Conservation (phyloP, 495 filamentous ascomycete species). For the Podospora bellae-mahoneyi region DNA sequence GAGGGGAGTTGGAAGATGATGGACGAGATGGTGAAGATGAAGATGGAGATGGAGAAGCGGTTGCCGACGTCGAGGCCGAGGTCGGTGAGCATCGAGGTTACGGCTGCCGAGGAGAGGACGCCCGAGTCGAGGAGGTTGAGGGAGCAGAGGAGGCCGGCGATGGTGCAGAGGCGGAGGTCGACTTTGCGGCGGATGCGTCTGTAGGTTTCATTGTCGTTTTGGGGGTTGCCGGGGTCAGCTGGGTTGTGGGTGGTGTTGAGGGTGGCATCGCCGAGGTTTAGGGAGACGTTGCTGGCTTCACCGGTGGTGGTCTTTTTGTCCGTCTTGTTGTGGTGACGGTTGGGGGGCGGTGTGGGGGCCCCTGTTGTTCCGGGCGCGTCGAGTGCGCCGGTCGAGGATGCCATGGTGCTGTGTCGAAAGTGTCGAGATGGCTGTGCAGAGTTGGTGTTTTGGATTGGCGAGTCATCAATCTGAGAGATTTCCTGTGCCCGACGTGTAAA, state of each 20-base stretch:
- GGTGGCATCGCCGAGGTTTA: background rate
- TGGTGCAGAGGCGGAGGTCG: constrained; percentile 70
- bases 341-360: background rate
- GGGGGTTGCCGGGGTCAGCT: no score
- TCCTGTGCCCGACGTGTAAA: background rate
- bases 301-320: background rate
- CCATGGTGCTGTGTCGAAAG: background rate
- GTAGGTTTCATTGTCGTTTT: constrained; percentile 12
- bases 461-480: background rate
- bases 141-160: constrained; percentile 69
- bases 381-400: background rate
- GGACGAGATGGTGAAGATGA: constrained; percentile 74
- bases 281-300: background rate
- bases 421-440: background rate
- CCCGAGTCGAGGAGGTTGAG: constrained; percentile 71
- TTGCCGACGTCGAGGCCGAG: constrained; percentile 59
- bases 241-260: no score
- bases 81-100: constrained; percentile 69
- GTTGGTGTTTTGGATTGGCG: background rate
- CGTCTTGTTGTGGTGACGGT: background rate
- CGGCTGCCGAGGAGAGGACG: constrained; percentile 73
- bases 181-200: constrained; percentile 58
- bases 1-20: constrained; percentile 73
- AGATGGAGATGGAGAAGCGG: constrained; percentile 68
- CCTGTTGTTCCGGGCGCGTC: no score